Evolutionary conservation across 2,329 filamentous ascomycete genomes (phyloP).

Genomic region (Aspergillus quadricinctus): DNA sequence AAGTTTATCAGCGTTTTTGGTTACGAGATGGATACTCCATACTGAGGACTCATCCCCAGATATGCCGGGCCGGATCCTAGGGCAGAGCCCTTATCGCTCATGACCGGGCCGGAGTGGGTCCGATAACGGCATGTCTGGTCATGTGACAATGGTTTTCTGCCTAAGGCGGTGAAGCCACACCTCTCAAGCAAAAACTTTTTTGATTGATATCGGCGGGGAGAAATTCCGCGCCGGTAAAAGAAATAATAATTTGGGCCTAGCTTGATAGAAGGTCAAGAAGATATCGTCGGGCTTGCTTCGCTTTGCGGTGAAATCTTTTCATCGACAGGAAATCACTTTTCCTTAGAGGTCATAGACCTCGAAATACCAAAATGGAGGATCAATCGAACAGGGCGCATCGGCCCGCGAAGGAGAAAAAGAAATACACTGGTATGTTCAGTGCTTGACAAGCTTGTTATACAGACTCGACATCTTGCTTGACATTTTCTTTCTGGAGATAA

Average conservation of each 20-base stretch:
- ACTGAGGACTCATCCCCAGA: background rate
- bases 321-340: slow-evolving; percentile 12
- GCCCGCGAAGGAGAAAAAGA: slow-evolving; percentile 85
- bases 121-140: slow-evolving; percentile 1
- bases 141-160: background rate
- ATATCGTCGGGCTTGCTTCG: slow-evolving; percentile 7
- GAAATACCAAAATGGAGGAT: slow-evolving; percentile 61
- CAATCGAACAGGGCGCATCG: slow-evolving; percentile 83
- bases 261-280: slow-evolving; percentile 14
- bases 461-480: background rate
- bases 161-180: slow-evolving; percentile 11
- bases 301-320: slow-evolving; percentile 11
- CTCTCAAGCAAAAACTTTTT: slow-evolving; percentile 7
- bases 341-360: slow-evolving; percentile 26
- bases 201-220: slow-evolving; percentile 14
- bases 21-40: background rate
- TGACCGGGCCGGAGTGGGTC: slow-evolving; percentile 6
- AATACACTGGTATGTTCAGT: slow-evolving; percentile 53
- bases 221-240: slow-evolving; percentile 24
- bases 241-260: slow-evolving; percentile 32
- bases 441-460: background rate
- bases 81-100: slow-evolving; percentile 9
- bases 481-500: background rate
- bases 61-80: background rate
- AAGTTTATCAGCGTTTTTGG: slow-evolving; percentile 9